A percentile compares a stretch with the other conserved stretches of the same genome.
Conservation (phyloP, 139 green algal species). For the Chlamydomonas asymmetrica region DNA sequence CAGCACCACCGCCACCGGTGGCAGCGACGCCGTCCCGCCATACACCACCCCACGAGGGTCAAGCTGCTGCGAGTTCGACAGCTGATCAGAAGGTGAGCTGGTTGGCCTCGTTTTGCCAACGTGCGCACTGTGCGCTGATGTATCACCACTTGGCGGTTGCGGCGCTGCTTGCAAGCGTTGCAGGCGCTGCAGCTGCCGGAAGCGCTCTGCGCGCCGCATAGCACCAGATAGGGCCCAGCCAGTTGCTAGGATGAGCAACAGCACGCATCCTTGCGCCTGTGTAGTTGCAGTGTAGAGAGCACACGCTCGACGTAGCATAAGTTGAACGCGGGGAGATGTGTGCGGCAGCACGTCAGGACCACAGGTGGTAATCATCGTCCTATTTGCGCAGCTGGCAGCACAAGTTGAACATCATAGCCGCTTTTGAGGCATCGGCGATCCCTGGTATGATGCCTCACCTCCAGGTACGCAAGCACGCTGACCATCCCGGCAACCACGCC, state of each 20-base stretch:
- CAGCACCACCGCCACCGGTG: constrained; percentile 63
- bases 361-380: not conserved
- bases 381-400: not conserved
- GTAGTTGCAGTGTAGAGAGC: no score
- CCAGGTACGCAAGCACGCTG: no score
- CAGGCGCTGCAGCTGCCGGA: not conserved
- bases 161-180: not conserved
- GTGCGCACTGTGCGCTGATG: not conserved
- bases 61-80: not conserved
- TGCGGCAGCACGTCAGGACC: no score
- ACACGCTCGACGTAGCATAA: no score
- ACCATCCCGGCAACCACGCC: no score
- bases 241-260: constrained; percentile 6
- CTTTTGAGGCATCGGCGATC: no score
- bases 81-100: not conserved
- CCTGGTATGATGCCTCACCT: no score
- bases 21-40: constrained; percentile 8
- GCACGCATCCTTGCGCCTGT: constrained; percentile 5
- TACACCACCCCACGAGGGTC: no score
- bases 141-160: not conserved
- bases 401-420: not conserved
- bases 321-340: no score
- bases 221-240: constrained; percentile 12
- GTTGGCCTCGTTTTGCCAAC: not conserved
- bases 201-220: constrained; percentile 18